A percentile compares a stretch with the other conserved stretches of the same genome.
Conservation (phyloP, 129 eudicot species). For the Saposhnikovia divaricata region DNA sequence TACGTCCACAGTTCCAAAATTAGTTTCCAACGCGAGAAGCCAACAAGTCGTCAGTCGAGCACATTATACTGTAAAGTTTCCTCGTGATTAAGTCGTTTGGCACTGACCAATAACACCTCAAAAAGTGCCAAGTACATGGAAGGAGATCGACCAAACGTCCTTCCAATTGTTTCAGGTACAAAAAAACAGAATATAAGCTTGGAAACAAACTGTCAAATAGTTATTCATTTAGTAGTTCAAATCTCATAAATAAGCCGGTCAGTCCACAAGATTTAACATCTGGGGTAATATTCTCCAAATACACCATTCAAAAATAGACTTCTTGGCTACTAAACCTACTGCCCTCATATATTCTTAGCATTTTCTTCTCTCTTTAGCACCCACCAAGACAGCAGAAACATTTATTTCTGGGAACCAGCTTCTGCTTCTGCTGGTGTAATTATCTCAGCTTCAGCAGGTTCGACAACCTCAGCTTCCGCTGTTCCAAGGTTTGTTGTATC, state of each 20-base stretch:
- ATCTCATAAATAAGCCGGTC: background rate
- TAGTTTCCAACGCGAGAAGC: no score
- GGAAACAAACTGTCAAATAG: no score
- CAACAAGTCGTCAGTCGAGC: no score
- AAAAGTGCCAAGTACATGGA: no score
- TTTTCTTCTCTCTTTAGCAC: background rate
- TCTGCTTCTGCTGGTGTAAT: background rate
- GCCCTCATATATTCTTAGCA: background rate
- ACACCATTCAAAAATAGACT: background rate
- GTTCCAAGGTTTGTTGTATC: slow-evolving; percentile 47
- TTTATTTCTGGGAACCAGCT: slow-evolving; percentile 51
- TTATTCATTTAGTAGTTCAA: background rate
- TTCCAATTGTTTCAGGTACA: no score
- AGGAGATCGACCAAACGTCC: no score
- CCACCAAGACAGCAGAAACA: background rate
- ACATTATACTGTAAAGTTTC: no score
- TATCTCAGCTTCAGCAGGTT: slow-evolving; percentile 44
- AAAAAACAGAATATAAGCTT: no score
- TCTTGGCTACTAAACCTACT: background rate
- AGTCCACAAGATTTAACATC: background rate
- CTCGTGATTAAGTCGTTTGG: no score
- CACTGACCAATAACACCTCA: no score
- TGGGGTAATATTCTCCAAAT: background rate
- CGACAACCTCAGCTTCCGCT: slow-evolving; percentile 12
- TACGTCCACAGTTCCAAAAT: no score